Evolutionary conservation across 192 early-diverging fungal species (phyloP).

Genomic region (Coemansia asiatica): DNA sequence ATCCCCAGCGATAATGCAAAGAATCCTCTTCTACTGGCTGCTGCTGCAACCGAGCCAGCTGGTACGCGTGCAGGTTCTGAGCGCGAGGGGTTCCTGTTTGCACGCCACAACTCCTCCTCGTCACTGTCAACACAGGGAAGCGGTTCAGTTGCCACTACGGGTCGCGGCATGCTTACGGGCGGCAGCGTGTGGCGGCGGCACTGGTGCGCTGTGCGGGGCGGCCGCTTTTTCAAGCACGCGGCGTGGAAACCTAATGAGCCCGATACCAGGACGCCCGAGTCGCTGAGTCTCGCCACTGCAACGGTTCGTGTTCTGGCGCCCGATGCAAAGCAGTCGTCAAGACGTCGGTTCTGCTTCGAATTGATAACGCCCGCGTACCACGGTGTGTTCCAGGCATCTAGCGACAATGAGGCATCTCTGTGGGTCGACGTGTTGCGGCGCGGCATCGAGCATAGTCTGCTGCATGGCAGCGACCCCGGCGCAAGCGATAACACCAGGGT

Average conservation of each 20-base stretch:
- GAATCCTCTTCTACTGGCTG: background rate
- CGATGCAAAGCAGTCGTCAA: slow-evolving; percentile 31
- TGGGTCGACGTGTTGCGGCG: slow-evolving; percentile 66
- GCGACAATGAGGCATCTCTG: slow-evolving; percentile 61
- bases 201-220: slow-evolving; percentile 48
- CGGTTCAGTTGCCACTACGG: background rate
- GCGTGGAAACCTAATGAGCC: slow-evolving; percentile 8
- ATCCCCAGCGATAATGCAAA: background rate
- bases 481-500: no score
- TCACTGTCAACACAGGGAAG: slow-evolving; percentile 3
- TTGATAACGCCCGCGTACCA: slow-evolving; percentile 74
- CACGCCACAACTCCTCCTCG: slow-evolving; percentile 16
- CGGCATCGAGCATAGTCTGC: slow-evolving; percentile 47
- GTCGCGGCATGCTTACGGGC: background rate
- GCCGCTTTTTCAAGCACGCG: slow-evolving; percentile 29
- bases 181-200: slow-evolving; percentile 40
- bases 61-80: slow-evolving; percentile 12
- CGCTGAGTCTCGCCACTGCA: slow-evolving; percentile 29
- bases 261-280: slow-evolving; percentile 14
- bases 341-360: slow-evolving; percentile 76
- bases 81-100: slow-evolving; percentile 48
- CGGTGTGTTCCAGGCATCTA: slow-evolving; percentile 73
- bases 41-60: background rate
- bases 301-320: slow-evolving; percentile 40
- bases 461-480: background rate